Evolutionary conservation across 306 rosid genomes (phyloP).

Genomic region (Inga laurina): DNA sequence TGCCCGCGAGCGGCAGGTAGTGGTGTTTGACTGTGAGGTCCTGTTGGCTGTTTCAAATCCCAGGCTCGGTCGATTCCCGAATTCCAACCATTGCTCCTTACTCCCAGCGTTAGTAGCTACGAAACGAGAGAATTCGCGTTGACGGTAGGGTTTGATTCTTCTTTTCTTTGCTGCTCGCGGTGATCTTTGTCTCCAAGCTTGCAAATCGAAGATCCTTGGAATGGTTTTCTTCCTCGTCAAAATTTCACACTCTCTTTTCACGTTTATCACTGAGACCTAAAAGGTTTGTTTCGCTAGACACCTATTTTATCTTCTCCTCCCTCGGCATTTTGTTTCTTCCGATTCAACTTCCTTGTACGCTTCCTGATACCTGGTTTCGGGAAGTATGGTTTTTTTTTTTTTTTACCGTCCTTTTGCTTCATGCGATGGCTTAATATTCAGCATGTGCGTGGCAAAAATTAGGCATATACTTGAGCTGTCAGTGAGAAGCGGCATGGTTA

Average conservation of each 20-base stretch:
- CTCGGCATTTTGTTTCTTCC: slow-evolving; percentile 28
- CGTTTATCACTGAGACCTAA: neutral
- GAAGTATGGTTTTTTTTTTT: neutral
- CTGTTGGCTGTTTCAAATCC: neutral
- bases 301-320: neutral
- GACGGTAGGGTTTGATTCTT: neutral
- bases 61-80: too few relatives aligned
- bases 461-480: neutral
- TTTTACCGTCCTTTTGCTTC: neutral
- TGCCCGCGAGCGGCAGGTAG: too few relatives aligned
- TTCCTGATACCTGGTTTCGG: neutral
- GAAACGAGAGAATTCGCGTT: neutral
- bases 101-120: neutral
- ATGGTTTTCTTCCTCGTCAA: neutral
- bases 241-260: neutral
- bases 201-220: neutral
- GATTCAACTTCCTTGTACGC: neutral
- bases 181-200: neutral
- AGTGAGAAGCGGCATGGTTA: neutral
- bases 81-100: neutral
- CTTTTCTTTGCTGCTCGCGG: neutral
- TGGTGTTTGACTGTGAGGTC: neutral
- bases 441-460: slow-evolving; percentile 30
- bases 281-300: neutral
- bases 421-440: neutral